Evolutionary conservation across 768 basidiomycete genomes (phyloP), one percentile per base, ranked within the genome.

Genomic region (Xanthoconium stramineum): DNA sequence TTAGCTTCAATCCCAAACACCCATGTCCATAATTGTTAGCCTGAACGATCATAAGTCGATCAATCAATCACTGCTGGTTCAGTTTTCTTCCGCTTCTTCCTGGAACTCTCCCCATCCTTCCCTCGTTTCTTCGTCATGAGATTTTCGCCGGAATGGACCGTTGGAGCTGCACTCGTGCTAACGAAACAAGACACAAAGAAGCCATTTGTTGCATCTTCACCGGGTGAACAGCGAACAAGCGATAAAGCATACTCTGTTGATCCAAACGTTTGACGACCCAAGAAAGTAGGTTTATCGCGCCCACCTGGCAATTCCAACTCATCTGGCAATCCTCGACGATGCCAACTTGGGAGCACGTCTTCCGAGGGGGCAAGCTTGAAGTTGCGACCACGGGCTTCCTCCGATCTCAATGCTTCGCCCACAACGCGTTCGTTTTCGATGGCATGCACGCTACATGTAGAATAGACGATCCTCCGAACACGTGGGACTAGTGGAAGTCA

Each of bases 131-230:
- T 61, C 20, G 42, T 14, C 2, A 3, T n/a, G 40, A 46, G 51
- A 52, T 62, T 47, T 43, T 56, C 45, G 33, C n/a, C 4, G 15
- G 53, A 48, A 38, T 52, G 19, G 9, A 30, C 35, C 44, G 38
- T 15, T 47, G 38, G 53, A 39, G 35, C 5, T 9, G 32, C 46
- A 4, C 59, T 20, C 15, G 14, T 17, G 11, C 46, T 62, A 38
- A 92, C 75, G 68, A 98, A 94, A 70, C 90, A 97, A n/a, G 91
- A 86, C 24, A 99, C 95, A 64, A 99, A 99, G 76, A 99, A 99
- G 0, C 97, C 97, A 65, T 98, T 98, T 13, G 91, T 94, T 37
- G 81, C 83, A 65, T 98, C 94, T 57, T 89, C 90, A 52, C 85
- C 84, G 14, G 91, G 85, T 29, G 80, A 80, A 69, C 91, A 93